These are phyloP conservation scores for Luvunga scandens DNA, from an alignment of 345 rosid species.

Conservation along the genomic window DNA sequence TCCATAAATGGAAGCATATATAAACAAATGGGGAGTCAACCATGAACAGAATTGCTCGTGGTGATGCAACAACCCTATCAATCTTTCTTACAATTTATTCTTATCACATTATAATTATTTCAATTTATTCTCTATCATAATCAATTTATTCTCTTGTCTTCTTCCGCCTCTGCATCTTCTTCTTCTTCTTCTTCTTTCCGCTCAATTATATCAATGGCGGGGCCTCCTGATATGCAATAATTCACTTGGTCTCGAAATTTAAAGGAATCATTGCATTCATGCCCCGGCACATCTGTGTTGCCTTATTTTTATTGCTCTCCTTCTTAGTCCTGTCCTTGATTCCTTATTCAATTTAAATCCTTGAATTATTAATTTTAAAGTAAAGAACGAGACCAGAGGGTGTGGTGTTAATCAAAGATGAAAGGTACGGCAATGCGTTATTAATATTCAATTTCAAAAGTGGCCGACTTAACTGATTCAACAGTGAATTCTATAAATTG, in stretches of 20 bases:
- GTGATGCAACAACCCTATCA: not conserved
- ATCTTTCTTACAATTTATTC: not conserved
- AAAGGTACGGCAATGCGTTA: not conserved
- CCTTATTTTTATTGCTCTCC: no score
- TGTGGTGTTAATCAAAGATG: not conserved
- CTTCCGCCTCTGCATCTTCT: not conserved
- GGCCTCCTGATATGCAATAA: not conserved
- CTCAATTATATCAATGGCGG: not conserved
- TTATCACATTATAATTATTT: not conserved
- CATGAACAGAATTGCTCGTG: not conserved
- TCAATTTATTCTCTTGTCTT: slow-evolving; percentile 9
- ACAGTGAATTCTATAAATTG: not conserved
- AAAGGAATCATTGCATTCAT: slow-evolving; percentile 18
- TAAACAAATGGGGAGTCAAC: no score
- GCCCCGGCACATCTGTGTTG: not conserved
- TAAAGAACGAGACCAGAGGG: not conserved
- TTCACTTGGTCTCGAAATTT: slow-evolving; percentile 4
- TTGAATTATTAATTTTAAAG: not conserved
- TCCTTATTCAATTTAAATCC: not conserved
- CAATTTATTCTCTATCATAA: not conserved
- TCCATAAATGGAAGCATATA: no score
- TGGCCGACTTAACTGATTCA: not conserved
- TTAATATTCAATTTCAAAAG: not conserved
- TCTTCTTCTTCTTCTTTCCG: not conserved
- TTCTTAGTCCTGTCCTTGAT: no score